Evolutionary conservation across 2,329 filamentous ascomycete genomes (phyloP).

Genomic region (Iodosphaeria phyllophila): DNA sequence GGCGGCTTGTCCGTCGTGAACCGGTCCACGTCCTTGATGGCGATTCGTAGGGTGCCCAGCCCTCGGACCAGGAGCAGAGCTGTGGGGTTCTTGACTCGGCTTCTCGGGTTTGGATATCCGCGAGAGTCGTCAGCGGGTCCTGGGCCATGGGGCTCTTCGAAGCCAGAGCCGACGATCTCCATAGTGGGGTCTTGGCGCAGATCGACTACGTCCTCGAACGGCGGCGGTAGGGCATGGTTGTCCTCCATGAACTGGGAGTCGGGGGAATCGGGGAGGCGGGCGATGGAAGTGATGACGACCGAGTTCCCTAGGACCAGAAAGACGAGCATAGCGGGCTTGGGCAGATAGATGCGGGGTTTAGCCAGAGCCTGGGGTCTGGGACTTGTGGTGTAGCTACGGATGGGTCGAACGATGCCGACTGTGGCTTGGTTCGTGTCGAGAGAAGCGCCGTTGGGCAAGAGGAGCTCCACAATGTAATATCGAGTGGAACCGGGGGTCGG

Average conservation of each 20-base stretch:
- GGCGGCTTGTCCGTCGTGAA: constrained; percentile 39
- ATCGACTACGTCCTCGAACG: constrained; percentile 76
- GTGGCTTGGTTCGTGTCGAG: constrained; percentile 17
- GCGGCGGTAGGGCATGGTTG: constrained; percentile 39
- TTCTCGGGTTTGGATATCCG: too few relatives aligned
- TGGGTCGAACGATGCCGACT: constrained; percentile 48
- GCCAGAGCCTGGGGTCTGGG: constrained; percentile 20
- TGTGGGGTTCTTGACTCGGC: constrained; percentile 39
- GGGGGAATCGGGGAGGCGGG: constrained; percentile 46
- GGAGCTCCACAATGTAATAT: constrained; percentile 61
- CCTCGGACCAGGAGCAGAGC: constrained; percentile 44
- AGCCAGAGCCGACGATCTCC: constrained; percentile 44
- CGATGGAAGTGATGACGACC: constrained; percentile 58
- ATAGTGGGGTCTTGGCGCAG: constrained; percentile 48
- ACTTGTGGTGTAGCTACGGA: constrained; percentile 44
- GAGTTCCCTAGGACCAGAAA: constrained; percentile 68
- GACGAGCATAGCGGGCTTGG: constrained; percentile 60
- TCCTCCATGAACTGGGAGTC: constrained; percentile 58
- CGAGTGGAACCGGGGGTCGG: too few relatives aligned
- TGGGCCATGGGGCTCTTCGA: constrained; percentile 33
- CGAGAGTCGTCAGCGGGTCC: constrained; percentile 28
- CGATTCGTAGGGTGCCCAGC: constrained; percentile 39
- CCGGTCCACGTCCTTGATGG: constrained; percentile 37
- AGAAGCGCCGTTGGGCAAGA: constrained; percentile 30
- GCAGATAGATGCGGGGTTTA: constrained; percentile 54